Evolutionary conservation across 495 filamentous ascomycete species (phyloP).

Genomic region (Podospora tetraspora): DNA sequence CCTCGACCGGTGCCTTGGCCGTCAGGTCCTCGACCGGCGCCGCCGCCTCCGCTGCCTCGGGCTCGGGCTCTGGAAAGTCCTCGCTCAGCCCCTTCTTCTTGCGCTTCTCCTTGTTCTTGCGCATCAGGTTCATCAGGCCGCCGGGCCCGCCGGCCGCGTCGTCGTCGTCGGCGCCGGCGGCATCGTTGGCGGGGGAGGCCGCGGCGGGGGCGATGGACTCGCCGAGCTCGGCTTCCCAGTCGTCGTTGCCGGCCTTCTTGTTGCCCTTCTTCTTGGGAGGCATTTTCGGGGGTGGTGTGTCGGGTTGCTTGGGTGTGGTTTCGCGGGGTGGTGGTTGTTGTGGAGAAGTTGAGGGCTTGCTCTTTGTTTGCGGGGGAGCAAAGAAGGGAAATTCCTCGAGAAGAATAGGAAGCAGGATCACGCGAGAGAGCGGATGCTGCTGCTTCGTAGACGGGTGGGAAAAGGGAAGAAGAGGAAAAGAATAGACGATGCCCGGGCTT

Average conservation of each 20-base stretch:
- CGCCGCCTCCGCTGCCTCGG: slow-evolving; percentile 45
- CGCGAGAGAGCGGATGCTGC: background rate
- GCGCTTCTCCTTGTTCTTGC: slow-evolving; percentile 86
- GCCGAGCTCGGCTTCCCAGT: slow-evolving; percentile 95
- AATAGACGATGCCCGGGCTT: background rate
- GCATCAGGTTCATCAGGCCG: slow-evolving; percentile 78
- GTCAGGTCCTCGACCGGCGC: slow-evolving; percentile 47
- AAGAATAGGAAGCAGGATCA: background rate
- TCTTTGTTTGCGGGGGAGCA: background rate
- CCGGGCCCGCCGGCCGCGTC: slow-evolving; percentile 48
- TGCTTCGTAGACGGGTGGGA: background rate
- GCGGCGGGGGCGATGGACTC: slow-evolving; percentile 57
- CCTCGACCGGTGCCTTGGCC: slow-evolving; percentile 77
- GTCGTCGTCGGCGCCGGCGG: slow-evolving; percentile 44
- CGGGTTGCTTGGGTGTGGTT: background rate
- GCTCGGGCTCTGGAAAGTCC: slow-evolving; percentile 70
- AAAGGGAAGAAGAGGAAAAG: background rate
- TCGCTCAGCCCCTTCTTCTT: slow-evolving; percentile 83
- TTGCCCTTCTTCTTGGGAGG: slow-evolving; percentile 90
- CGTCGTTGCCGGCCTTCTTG: slow-evolving; percentile 72
- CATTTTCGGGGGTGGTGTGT: slow-evolving; percentile 45
- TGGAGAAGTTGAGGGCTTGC: background rate
- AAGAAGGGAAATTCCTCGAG: background rate
- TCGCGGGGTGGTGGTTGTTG: background rate
- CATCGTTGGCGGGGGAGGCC: slow-evolving; percentile 32